Base-by-base conservation (phyloP, 257 asterid genomes). In the Scutellaria minor region DNA sequence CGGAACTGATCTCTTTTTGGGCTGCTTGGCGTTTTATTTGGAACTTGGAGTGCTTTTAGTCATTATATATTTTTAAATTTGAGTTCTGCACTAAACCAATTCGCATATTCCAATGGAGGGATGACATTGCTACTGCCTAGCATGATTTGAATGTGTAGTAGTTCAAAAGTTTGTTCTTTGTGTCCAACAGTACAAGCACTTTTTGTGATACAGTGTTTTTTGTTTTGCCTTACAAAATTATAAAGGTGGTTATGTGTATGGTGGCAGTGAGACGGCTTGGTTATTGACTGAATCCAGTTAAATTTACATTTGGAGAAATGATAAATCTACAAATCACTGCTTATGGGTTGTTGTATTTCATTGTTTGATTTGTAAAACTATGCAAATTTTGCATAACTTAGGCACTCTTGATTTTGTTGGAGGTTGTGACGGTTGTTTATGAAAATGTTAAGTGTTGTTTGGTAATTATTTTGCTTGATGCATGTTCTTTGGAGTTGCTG, bases 401-500 rank as follows among this genome's bases (percentile, higher is more conserved):
- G 11, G 42, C 6, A 11, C 54, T 63, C 35, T 9, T n/a, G 22
- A 2, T 63, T 22, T 31, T 14, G 10, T 2, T 63, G 5, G 37
- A 63, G 39, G 41, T 62, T 6, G n/a, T 48, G 68, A 7, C 7
- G 13, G 5, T 40, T 42, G 37, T 31, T 31, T 31, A 31, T 31
- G 37, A 22, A 35, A 7, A 13, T 55, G 9, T 44, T 22, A 40
- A 11, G 10, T 60, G 8, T 27, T 27, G 35, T 27, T 27, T 27
- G 35, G 35, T 7, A 53, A 24, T 62, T 64, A 10, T 2, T 53
- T 39, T 46, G 14, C 24, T 40, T 54, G 52, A 3, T 24, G 65
- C 40, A 18, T 64, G 39, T 24, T 63, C 44, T n/a, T 53, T 73
- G 65, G 48, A 31, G 14, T 54, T 20, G 14, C 7, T 64, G 44